A percentile compares a stretch with the other conserved stretches of the same genome.
Evolutionary conservation across 208 protist species (phyloP).

Genomic region (Leishmania lainsoni): DNA sequence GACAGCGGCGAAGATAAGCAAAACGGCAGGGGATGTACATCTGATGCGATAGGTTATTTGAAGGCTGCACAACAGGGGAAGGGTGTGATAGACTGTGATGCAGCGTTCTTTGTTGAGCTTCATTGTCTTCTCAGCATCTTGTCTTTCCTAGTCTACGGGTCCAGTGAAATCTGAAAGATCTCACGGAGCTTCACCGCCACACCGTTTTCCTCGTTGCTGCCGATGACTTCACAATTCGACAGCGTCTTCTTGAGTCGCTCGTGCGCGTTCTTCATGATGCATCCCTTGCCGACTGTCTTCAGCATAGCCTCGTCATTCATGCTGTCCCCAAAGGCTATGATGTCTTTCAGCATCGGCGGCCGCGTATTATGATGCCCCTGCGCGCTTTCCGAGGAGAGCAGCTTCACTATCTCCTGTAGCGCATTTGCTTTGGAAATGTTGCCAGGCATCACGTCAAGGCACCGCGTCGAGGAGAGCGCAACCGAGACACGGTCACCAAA

Average conservation of each 20-base stretch:
- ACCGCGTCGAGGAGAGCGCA: constrained; percentile 57
- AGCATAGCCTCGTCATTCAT: constrained; percentile 79
- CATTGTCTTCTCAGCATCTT: too few relatives aligned
- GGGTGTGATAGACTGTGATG: too few relatives aligned
- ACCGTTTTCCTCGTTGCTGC: constrained; percentile 50
- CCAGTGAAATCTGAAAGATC: constrained; percentile 25
- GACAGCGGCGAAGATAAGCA: too few relatives aligned
- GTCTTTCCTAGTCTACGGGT: too few relatives aligned
- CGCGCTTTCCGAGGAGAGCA: too few relatives aligned
- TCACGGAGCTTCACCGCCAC: constrained; percentile 76
- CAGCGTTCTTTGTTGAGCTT: too few relatives aligned
- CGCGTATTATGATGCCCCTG: too few relatives aligned
- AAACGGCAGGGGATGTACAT: too few relatives aligned
- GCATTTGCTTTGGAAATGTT: constrained; percentile 63
- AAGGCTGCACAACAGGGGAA: too few relatives aligned
- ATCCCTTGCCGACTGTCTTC: constrained; percentile 40
- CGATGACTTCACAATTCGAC: constrained; percentile 47
- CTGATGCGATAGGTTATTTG: too few relatives aligned
- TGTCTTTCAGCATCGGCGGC: constrained; percentile 25
- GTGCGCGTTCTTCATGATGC: constrained; percentile 62
- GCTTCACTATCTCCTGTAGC: constrained; percentile 3
- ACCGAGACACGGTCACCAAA: constrained; percentile 52
- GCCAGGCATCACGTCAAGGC: constrained; percentile 62
- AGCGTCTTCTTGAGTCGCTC: constrained; percentile 34
- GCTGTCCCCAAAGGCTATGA: constrained; percentile 68